Base-by-base conservation (phyloP, 805 yeast genomes). In the Kazachstania viticola region DNA sequence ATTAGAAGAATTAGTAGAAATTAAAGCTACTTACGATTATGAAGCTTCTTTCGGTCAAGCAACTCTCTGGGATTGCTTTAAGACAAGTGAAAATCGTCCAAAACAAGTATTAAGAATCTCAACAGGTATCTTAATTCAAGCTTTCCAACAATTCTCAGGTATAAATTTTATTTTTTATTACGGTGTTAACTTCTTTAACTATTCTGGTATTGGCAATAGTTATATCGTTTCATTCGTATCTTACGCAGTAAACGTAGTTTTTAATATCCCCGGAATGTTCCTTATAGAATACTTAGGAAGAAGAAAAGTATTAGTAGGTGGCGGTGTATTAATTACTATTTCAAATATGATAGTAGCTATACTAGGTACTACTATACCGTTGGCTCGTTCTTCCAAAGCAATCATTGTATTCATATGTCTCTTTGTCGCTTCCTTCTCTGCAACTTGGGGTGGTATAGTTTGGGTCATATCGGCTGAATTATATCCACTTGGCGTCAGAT, bases 141-240 rank as follows among this genome's bases (percentile, higher is more conserved):
- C 81, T 15, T 64, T 83, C 48, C 96, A 88, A 58, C 96, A 87
- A 61, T 73, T 83, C 48, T 74, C 94, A 6, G 96, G 96, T 32
- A 76, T 84, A 40, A 85, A 85, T 61, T 84, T 84, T 49, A 79
- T 85, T 38, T 83, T 87, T 52, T 87, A 87, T 61, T 87, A 78
- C 54, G 93, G 94, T 25, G 84, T 87, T 16, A 68, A 75, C 39
- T 82, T 85, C 57, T 83, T 87, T 56, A 68, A 69, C 32, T 64
- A 59, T 34, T 67, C 83, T 1, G 94, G 94, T 21, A 47, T 66
- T 36, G 58, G 69, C 9, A 67, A 72, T 46, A 76, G 77, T 30
- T 83, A 80, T 54, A 49, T 79, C 33, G 73, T 79, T 49, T 77
- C 88, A 9, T 69, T 84, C 32, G 59, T 80, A 30, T 81, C 94